phyloP scores from a whole-genome alignment of 192 early-diverging fungal species.

The Ambispora gerdemannii region DNA sequence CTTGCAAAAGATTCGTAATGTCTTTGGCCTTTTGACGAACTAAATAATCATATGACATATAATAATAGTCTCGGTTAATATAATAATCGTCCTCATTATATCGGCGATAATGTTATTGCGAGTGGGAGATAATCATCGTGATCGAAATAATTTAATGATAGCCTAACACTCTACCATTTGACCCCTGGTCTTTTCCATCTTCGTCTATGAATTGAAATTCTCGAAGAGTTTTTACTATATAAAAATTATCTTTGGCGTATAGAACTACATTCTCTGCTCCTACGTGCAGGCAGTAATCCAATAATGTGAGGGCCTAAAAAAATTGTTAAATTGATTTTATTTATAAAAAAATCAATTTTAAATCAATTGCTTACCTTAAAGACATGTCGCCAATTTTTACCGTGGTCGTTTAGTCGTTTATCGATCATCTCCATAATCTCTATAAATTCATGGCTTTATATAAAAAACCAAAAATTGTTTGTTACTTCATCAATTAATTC shows the following conservation, averaged over 20 bases:
- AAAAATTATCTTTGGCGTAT: conserved; percentile 86
- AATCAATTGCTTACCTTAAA: conserved; percentile 72
- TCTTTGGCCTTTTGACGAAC: conserved; percentile 94
- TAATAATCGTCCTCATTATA: no score
- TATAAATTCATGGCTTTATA: conserved; percentile 83
- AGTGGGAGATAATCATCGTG: conserved; percentile 8
- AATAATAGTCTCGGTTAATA: not conserved
- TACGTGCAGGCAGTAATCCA: conserved; percentile 80
- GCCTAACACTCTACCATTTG: conserved; percentile 61
- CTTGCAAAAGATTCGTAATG: conserved; percentile 73
- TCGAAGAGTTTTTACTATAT: conserved; percentile 91
- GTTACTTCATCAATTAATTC: no score
- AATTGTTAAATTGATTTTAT: conserved; percentile 11
- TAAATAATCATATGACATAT: conserved; percentile 35
- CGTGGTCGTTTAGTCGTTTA: conserved; percentile 95
- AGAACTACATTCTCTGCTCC: conserved; percentile 85
- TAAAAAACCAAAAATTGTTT: no score
- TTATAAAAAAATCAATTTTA: not conserved
- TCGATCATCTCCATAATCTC: conserved; percentile 99
- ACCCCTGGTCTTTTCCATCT: conserved; percentile 84
- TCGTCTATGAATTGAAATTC: conserved; percentile 98
- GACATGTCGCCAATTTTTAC: conserved; percentile 98
- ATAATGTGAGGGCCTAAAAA: conserved; percentile 72
- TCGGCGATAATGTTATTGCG: conserved; percentile 3
- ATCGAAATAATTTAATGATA: no score